phyloP scores from a whole-genome alignment of 768 basidiomycete genomes.

The Leccinum pellstonianum region DNA sequence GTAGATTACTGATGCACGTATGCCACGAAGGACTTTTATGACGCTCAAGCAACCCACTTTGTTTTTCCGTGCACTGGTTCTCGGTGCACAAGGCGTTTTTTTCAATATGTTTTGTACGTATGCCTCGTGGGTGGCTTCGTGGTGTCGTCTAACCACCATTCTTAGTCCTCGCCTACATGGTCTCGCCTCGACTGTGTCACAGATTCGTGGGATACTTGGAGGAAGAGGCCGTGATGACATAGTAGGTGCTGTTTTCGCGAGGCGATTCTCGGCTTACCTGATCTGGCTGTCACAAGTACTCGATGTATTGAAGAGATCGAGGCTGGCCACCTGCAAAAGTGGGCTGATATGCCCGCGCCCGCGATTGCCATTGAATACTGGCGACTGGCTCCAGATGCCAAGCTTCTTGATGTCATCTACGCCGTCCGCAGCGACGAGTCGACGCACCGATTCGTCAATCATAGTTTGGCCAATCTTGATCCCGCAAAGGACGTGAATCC shows the following conservation, averaged over 20 bases:
- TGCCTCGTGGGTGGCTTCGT: slow-evolving; percentile 13
- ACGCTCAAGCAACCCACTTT: slow-evolving; percentile 77
- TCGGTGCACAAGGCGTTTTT: slow-evolving; percentile 91
- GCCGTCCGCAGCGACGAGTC: slow-evolving; percentile 93
- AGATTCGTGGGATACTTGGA: slow-evolving; percentile 92
- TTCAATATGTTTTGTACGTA: slow-evolving; percentile 83
- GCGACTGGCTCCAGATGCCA: slow-evolving; percentile 72
- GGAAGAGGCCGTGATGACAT: slow-evolving; percentile 93
- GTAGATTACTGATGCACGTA: slow-evolving; percentile 16
- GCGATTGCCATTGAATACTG: slow-evolving; percentile 95
- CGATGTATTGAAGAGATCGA: slow-evolving; percentile 83
- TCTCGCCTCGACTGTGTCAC: slow-evolving; percentile 76
- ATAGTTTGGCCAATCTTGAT: slow-evolving; percentile 87
- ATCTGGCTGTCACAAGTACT: slow-evolving; percentile 48
- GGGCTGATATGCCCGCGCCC: slow-evolving; percentile 75
- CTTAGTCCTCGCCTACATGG: slow-evolving; percentile 71
- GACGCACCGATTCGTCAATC: slow-evolving; percentile 94
- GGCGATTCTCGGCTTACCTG: slow-evolving; percentile 19
- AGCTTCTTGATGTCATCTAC: slow-evolving; percentile 83
- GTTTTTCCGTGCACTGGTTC: slow-evolving; percentile 77
- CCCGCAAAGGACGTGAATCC: slow-evolving; percentile 80
- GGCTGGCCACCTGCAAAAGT: slow-evolving; percentile 75
- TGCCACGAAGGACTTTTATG: slow-evolving; percentile 82
- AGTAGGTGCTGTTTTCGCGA: slow-evolving; percentile 49
- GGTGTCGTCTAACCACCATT: slow-evolving; percentile 16